phyloP scores from a whole-genome alignment of 345 rosid species.

The Populus pruinosa region DNA sequence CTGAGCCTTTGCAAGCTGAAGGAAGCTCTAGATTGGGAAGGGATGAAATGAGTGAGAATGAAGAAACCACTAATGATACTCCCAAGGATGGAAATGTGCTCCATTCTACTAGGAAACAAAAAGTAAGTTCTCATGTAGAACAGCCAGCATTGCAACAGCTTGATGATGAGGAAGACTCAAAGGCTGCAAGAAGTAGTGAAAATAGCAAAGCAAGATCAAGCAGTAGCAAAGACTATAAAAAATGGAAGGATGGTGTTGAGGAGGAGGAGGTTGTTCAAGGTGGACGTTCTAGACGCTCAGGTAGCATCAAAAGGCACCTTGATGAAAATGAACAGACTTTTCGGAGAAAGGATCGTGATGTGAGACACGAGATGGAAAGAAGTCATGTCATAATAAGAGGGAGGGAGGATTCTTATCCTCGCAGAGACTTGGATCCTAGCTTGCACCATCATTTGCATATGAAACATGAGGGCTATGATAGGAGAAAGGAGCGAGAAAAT shows the following conservation, averaged over 20 bases:
- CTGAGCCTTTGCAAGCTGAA: constrained; percentile 31
- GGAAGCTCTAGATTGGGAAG: constrained; percentile 50
- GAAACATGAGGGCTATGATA: constrained; percentile 58
- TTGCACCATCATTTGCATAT: constrained; percentile 33
- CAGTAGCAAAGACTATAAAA: constrained; percentile 72
- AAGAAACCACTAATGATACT: constrained; percentile 23
- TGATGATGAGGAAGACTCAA: constrained; percentile 67
- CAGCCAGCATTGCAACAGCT: constrained; percentile 42
- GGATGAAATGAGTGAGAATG: constrained; percentile 36
- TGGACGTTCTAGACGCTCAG: constrained; percentile 38
- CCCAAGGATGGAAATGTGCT: constrained; percentile 23
- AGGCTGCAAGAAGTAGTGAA: constrained; percentile 87
- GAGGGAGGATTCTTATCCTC: constrained; percentile 56
- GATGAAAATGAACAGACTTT: constrained; percentile 51
- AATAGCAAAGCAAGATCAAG: constrained; percentile 86
- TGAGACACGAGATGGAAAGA: constrained; percentile 63
- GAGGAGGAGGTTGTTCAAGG: constrained; percentile 91
- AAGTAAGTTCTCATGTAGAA: constrained; percentile 38
- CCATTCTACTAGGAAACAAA: constrained; percentile 36
- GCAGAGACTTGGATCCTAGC: constrained; percentile 53
- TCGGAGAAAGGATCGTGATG: constrained; percentile 56
- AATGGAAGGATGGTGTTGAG: constrained; percentile 58
- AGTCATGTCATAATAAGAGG: constrained; percentile 38
- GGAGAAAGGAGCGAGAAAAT: constrained; percentile 65
- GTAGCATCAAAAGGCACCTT: constrained; percentile 42